Evolutionary conservation across 495 filamentous ascomycete genomes (phyloP).

Genomic region (Penicillium riverlandense): DNA sequence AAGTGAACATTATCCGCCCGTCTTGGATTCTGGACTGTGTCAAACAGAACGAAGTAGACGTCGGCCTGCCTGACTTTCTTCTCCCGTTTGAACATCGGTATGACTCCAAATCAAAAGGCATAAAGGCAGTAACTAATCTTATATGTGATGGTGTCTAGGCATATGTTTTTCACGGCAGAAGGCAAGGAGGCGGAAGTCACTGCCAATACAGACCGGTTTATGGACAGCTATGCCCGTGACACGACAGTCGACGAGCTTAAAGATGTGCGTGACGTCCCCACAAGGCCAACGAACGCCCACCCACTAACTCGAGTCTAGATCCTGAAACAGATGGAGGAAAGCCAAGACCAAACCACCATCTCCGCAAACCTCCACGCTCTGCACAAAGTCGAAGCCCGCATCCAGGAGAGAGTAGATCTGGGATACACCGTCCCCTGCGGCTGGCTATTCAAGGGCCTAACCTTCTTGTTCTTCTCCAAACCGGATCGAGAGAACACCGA

Average conservation of each 20-base stretch:
- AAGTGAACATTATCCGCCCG: constrained; percentile 65
- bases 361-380: constrained; percentile 29
- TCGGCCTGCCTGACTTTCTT: constrained; percentile 45
- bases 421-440: constrained; percentile 40
- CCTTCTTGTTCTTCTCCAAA: constrained; percentile 45
- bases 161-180: constrained; percentile 49
- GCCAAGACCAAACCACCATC: constrained; percentile 15
- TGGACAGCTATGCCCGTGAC: constrained; percentile 79
- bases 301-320: constrained; percentile 17
- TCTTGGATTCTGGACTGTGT: constrained; percentile 83
- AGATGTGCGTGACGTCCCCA: constrained; percentile 23
- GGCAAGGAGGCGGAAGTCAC: constrained; percentile 37
- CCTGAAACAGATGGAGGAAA: constrained; percentile 37
- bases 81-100: constrained; percentile 66
- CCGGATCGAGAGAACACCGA: background rate
- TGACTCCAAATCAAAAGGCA: constrained; percentile 18
- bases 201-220: constrained; percentile 62
- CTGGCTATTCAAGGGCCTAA: constrained; percentile 60
- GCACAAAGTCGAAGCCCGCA: constrained; percentile 49
- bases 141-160: constrained; percentile 17
- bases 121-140: background rate
- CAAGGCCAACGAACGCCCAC: background rate
- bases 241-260: constrained; percentile 58
- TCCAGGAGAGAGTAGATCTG: constrained; percentile 36
- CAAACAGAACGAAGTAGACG: constrained; percentile 56